Base-by-base conservation (phyloP, 768 basidiomycete genomes). In the Fomitopsis serialis region DNA sequence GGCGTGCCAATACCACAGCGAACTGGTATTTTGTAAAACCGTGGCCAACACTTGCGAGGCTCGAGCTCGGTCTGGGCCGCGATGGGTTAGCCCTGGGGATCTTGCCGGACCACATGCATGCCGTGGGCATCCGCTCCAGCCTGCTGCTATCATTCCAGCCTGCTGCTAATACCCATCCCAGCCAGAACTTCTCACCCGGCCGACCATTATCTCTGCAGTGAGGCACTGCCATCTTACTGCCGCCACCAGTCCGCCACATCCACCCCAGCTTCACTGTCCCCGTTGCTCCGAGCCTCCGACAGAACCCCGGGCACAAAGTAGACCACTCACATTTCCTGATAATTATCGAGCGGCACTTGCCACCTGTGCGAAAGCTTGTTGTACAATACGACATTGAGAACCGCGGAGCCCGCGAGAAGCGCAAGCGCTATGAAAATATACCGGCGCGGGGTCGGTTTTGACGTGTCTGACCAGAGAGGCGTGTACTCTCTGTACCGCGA, bases 271-370 rank as follows among this genome's bases (percentile, higher is more conserved):
- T n/a, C 51, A 45, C 8, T 27, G n/a, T 6, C 37, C 36, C 36
- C 32, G 8, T 8, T n/a, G 17, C 19, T 17, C 23, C 37, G 3
- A 4, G 24, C n/a, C 21, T 42, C 50, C 24, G 12, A n/a, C 22
- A n/a, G 9, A 23, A 15, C n/a, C 7, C 50, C 8, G 7, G 15
- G 3, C 11, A 32, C 6, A 25, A 21, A 21, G 12, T 3, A 29
- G 11, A 29, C 25, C 3, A 61, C 59, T 61, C 56, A 61, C 59
- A 61, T 22, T 32, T 49, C 42, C 23, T 61, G 59, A 24, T 58
- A 61, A 49, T 58, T 54, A 27, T 61, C 59, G 51, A 61, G 37
- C 3, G 59, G 54, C 8, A 44, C 23, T 9, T 53, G 50, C 50
- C 50, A 42, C 40, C 40, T 42, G 15, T 21, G 19, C 23, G 40